Base-by-base conservation (phyloP, 495 filamentous ascomycete species). In the Neurospora sp. region DNA sequence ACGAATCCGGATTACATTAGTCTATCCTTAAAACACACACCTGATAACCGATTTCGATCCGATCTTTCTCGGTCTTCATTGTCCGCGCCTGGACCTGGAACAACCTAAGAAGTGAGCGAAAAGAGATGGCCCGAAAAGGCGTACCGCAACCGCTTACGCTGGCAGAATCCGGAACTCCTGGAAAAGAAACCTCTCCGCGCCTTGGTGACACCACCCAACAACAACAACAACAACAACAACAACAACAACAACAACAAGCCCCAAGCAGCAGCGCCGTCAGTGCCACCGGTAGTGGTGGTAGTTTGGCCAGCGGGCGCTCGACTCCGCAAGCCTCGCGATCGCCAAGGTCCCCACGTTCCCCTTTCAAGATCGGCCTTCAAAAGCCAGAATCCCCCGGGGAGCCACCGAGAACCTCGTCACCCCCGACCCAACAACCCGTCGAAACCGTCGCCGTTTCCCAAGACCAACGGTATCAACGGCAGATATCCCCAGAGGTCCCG, bases 61-160 rank as follows among this genome's bases (percentile, higher is more conserved):
- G 12, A 18, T 35, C 53, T 65, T 35, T 65, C 27, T 65, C 53
- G 53, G 53, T 35, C 27, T 3, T 22, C 20, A 53, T 27, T 53
- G 45, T 53, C 45, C 20, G 45, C 45, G 20, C 45, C 53, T 65
- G 53, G 53, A 65, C 75, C 73, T 75, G 75, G 71, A 68, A 71
- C 39, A 61, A 47, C n/a, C 7, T 5, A 61, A 65, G 53, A 65
- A 65, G 53, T 65, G 39, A 20, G 45, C 73, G 44, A 41, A 65
- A 73, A 80, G 81, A 76, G 74, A 88, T 88, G 86, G 84, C 83
- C 72, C 85, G 86, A 76, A 88, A 86, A 81, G 75, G 83, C 73
- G 83, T 80, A 75, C 86, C 85, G 73, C 84, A 86, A 76, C 85
- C 86, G 80, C 82, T 88, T 80, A 78, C 82, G 74, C 80, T 87